Base-by-base conservation (phyloP, 805 yeast species). In the Sugiyamaella americana region DNA sequence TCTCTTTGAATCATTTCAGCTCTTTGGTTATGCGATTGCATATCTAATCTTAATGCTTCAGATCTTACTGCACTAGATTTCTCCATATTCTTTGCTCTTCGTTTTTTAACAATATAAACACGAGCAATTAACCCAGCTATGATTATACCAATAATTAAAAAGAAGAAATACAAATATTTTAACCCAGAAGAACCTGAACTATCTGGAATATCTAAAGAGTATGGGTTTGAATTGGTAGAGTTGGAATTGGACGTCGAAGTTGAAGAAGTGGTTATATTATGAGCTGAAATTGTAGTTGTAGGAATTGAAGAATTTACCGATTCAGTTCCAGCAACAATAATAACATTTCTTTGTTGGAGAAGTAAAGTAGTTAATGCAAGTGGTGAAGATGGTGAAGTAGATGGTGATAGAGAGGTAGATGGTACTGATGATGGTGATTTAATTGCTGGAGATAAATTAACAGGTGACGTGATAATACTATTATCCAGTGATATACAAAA, bases 41-140 rank as follows among this genome's bases (percentile, higher is more conserved):
- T 44, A 24, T 56, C 59, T 37, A 44, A 40, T 21, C 58, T 40
- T 21, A 56, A 45, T 5, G 58, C 59, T 17, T 51, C 53, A 4
- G 49, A 24, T n/a, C 59, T 36, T 13, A 52, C 49, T 5, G 40
- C 37, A 26, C 49, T 47, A 16, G 48, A 26, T 34, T 41, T 44
- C 5, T 40, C 48, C 39, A 23, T 46, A 11, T 49, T 40, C 13
- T 43, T 37, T n/a, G 46, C 50, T 11, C 57, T 44, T 13, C 53
- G 41, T 11, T 56, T 48, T 46, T 56, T 56, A 35, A 47, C 44
- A 13, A 54, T 36, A 29, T 47, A 26, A 13, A 41, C 16, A 5
- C 58, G 48, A 2, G 47, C 50, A 3, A 51, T 47, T 16, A 56
- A 19, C 8, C 46, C 57, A 8, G 52, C 23, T 3, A 54, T 48